phyloP scores from a whole-genome alignment of 2,329 filamentous ascomycete species.

The Cladosporium sp. region DNA sequence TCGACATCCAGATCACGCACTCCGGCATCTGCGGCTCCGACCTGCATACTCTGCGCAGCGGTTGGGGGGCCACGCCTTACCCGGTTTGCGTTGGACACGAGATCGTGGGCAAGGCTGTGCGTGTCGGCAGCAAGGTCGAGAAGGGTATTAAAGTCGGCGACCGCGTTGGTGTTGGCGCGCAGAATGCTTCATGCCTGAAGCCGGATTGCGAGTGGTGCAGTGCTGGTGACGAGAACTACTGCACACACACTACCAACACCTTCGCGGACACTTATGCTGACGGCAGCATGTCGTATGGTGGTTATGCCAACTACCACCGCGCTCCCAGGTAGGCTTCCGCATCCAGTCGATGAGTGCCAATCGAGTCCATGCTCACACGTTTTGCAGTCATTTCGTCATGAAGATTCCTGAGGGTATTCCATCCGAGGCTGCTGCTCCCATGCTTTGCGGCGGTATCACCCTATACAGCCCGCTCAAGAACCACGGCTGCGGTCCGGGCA shows the following conservation, averaged over 20 bases:
- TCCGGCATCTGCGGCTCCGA: slow-evolving; percentile 35
- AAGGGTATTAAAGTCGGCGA: slow-evolving; percentile 34
- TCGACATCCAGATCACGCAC: slow-evolving; percentile 40
- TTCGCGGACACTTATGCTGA: slow-evolving; percentile 30
- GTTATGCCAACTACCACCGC: slow-evolving; percentile 53
- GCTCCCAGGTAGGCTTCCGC: slow-evolving; percentile 11
- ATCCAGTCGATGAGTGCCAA: background rate
- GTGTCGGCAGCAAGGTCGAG: slow-evolving; percentile 29
- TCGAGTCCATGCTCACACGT: background rate
- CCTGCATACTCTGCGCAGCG: slow-evolving; percentile 31
- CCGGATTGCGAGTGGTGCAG: slow-evolving; percentile 52
- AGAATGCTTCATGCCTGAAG: slow-evolving; percentile 45
- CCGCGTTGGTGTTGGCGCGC: slow-evolving; percentile 49
- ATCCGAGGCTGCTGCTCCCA: slow-evolving; percentile 57
- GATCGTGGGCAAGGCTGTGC: slow-evolving; percentile 32
- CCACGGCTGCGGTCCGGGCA: slow-evolving; percentile 65
- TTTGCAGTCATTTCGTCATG: slow-evolving; percentile 51
- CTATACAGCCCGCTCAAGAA: slow-evolving; percentile 65
- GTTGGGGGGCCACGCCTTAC: slow-evolving; percentile 43
- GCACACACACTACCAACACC: slow-evolving; percentile 27
- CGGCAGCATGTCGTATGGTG: slow-evolving; percentile 56
- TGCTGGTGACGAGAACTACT: slow-evolving; percentile 40
- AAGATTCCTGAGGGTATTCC: slow-evolving; percentile 50
- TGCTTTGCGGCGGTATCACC: slow-evolving; percentile 76
- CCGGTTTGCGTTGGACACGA: slow-evolving; percentile 30